Conservation (phyloP, 2,329 filamentous ascomycete species). For the Fusarium acutatum region DNA sequence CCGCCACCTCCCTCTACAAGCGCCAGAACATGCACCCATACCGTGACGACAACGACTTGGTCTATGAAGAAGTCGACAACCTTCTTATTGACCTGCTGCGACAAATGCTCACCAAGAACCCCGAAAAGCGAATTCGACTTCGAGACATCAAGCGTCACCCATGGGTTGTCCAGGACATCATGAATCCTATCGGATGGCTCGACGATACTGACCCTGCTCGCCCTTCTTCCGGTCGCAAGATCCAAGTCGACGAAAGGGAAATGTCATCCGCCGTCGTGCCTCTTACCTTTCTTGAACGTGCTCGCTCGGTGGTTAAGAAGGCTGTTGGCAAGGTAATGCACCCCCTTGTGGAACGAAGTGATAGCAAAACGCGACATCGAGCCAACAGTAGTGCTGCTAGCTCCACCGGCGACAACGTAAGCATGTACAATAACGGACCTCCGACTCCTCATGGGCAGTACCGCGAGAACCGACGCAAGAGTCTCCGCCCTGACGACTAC, state of each 20-base stretch:
- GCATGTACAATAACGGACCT: constrained; percentile 53
- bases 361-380: constrained; percentile 62
- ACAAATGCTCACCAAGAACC: constrained; percentile 87
- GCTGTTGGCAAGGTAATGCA: constrained; percentile 71
- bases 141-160: constrained; percentile 93
- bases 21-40: constrained; percentile 71
- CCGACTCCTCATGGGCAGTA: constrained; percentile 59
- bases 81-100: constrained; percentile 80
- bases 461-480: constrained; percentile 62
- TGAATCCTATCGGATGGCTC: constrained; percentile 82
- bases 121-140: constrained; percentile 85
- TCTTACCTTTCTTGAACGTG: constrained; percentile 85
- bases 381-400: constrained; percentile 71
- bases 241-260: constrained; percentile 91
- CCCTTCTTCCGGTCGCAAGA: constrained; percentile 81
- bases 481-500: constrained; percentile 64
- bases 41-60: constrained; percentile 78
- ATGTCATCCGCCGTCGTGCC: constrained; percentile 91
- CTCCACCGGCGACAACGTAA: constrained; percentile 66
- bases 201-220: constrained; percentile 89
- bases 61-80: constrained; percentile 87
- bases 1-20: constrained; percentile 63
- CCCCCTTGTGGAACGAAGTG: constrained; percentile 65
- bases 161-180: constrained; percentile 85
- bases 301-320: constrained; percentile 80